Percentiles rank a stretch among this genome's conserved stretches.
phyloP scores from a whole-genome alignment of 306 rosid genomes.

The Begonia fuchsioides region DNA sequence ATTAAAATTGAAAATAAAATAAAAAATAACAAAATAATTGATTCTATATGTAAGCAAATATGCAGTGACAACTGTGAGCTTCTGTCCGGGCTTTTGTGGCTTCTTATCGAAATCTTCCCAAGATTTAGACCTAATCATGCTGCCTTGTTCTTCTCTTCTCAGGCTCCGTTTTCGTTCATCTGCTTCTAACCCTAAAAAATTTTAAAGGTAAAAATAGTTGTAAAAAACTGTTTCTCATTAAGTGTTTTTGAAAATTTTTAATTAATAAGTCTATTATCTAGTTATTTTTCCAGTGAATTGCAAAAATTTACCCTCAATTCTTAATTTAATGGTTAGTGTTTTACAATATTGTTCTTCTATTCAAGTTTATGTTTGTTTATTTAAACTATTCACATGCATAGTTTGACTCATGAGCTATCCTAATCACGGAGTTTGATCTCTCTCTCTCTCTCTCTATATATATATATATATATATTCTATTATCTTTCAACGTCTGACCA shows the following conservation, averaged over 20 bases:
- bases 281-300: too few relatives aligned
- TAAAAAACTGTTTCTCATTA: too few relatives aligned
- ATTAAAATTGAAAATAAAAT: neutral
- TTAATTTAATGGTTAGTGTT: neutral
- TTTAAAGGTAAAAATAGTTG: too few relatives aligned
- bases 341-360: neutral
- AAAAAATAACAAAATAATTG: constrained; percentile 3
- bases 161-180: neutral
- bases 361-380: too few relatives aligned
- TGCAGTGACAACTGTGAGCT: constrained; percentile 42
- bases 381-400: too few relatives aligned
- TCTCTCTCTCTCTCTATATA: too few relatives aligned
- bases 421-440: too few relatives aligned
- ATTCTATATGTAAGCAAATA: constrained; percentile 10
- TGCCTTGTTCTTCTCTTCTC: neutral
- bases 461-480: too few relatives aligned
- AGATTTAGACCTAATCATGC: neutral
- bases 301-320: neutral
- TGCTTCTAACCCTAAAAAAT: neutral
- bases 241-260: constrained; percentile 8
- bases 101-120: neutral
- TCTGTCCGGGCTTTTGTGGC: constrained; percentile 13
- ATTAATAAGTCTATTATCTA: too few relatives aligned
- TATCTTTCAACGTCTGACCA: too few relatives aligned
- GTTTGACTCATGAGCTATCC: too few relatives aligned